phyloP scores from a whole-genome alignment of 305 asterid genomes.

The Rubia tinctorum region DNA sequence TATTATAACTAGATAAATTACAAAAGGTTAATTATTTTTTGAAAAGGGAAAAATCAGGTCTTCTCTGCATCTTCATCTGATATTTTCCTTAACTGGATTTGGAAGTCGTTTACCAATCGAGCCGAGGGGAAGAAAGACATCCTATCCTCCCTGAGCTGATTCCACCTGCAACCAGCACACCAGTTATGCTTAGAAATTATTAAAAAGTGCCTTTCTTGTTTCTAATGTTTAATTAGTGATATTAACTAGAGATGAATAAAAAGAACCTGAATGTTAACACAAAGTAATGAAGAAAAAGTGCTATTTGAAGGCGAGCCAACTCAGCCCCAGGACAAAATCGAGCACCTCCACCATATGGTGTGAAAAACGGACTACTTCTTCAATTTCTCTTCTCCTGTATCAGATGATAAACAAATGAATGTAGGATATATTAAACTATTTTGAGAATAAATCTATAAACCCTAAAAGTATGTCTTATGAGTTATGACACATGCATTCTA shows the following conservation, averaged over 20 bases:
- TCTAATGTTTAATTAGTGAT: neutral
- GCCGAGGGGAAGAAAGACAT: conserved; percentile 97
- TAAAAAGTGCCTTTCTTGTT: neutral
- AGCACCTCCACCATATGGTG: conserved; percentile 91
- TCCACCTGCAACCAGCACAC: conserved; percentile 48
- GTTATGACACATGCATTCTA: neutral
- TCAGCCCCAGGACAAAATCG: conserved; percentile 97
- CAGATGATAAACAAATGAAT: neutral
- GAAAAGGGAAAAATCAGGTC: too few relatives aligned
- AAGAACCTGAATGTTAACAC: conserved; percentile 60
- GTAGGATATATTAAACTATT: neutral
- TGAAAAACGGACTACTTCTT: conserved; percentile 66
- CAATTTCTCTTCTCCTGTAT: conserved; percentile 82
- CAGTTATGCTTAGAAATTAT: neutral
- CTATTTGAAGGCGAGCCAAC: conserved; percentile 89
- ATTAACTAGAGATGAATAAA: neutral
- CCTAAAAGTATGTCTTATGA: neutral
- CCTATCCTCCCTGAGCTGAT: conserved; percentile 68
- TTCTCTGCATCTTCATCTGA: conserved; percentile 9
- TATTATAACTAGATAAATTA: neutral
- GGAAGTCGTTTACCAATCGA: conserved; percentile 80
- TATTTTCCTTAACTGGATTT: conserved; percentile 51
- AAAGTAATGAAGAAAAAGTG: conserved; percentile 76
- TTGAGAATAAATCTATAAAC: neutral
- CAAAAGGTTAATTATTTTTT: neutral